phyloP scores from a whole-genome alignment of 768 basidiomycete species.

The Cubamyces sp. region DNA sequence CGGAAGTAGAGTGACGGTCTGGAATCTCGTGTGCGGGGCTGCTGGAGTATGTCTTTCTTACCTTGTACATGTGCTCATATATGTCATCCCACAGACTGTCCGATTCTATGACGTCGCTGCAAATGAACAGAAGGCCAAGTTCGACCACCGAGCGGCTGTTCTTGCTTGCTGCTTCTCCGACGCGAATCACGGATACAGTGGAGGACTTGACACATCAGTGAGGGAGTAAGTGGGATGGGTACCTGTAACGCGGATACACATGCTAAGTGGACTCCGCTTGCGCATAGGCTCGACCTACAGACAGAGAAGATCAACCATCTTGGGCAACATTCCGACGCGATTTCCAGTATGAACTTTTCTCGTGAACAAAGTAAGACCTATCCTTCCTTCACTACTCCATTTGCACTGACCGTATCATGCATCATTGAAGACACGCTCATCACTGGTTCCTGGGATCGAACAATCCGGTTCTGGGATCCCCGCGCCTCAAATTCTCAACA shows the following conservation, averaged over 20 bases:
- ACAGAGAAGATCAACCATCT: slow-evolving; percentile 73
- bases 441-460: slow-evolving; percentile 92
- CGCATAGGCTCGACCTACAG: slow-evolving; percentile 73
- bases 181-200: slow-evolving; percentile 73
- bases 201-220: slow-evolving; percentile 84
- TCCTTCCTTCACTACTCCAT: background rate
- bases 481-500: slow-evolving; percentile 60
- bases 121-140: slow-evolving; percentile 76
- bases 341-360: slow-evolving; percentile 78
- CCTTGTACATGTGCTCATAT: background rate
- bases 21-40: background rate
- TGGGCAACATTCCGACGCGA: slow-evolving; percentile 80
- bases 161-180: slow-evolving; percentile 81
- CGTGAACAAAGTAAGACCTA: slow-evolving; percentile 59
- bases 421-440: slow-evolving; percentile 62
- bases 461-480: slow-evolving; percentile 87
- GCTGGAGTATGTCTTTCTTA: background rate
- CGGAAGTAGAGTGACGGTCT: background rate
- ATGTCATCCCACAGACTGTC: slow-evolving; percentile 49
- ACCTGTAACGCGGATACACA: background rate
- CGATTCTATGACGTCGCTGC: slow-evolving; percentile 56
- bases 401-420: background rate
- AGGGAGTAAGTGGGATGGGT: slow-evolving; percentile 63
- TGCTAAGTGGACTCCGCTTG: background rate
- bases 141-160: slow-evolving; percentile 87